These are phyloP conservation scores for Bolboschoenus planiculmis DNA, from an alignment of 176 grass and related monocot species.

Conservation along the genomic window DNA sequence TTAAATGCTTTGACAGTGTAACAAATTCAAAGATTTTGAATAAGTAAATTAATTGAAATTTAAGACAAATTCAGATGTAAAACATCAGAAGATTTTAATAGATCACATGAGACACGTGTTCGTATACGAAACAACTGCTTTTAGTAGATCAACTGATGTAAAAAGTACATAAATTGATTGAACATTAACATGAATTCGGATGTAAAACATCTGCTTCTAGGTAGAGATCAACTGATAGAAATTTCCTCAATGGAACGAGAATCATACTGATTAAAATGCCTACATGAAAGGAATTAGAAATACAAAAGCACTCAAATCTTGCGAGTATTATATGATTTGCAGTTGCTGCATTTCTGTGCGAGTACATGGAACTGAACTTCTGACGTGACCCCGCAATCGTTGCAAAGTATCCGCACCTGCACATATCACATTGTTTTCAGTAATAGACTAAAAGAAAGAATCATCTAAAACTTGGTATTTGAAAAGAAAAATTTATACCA, in stretches of 20 bases:
- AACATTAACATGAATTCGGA: neutral
- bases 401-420: constrained; percentile 83
- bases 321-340: constrained; percentile 93
- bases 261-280: neutral
- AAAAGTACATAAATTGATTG: neutral
- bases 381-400: constrained; percentile 57
- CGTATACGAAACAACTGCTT: neutral
- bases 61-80: neutral
- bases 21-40: too few relatives aligned
- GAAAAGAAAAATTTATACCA: constrained; percentile 26
- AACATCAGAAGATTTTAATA: neutral
- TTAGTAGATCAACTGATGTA: neutral
- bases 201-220: neutral
- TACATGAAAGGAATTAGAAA: neutral
- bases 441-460: neutral
- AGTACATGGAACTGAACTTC: constrained; percentile 72
- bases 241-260: neutral
- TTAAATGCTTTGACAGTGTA: too few relatives aligned
- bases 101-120: neutral
- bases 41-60: too few relatives aligned
- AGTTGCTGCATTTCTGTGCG: constrained; percentile 79
- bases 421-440: neutral
- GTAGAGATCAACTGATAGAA: neutral
- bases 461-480: neutral
- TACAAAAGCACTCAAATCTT: constrained; percentile 34